These are phyloP conservation scores for Phytophthora ramorum DNA, from an alignment of 352 stramenopile genomes.

Conservation along the genomic window DNA sequence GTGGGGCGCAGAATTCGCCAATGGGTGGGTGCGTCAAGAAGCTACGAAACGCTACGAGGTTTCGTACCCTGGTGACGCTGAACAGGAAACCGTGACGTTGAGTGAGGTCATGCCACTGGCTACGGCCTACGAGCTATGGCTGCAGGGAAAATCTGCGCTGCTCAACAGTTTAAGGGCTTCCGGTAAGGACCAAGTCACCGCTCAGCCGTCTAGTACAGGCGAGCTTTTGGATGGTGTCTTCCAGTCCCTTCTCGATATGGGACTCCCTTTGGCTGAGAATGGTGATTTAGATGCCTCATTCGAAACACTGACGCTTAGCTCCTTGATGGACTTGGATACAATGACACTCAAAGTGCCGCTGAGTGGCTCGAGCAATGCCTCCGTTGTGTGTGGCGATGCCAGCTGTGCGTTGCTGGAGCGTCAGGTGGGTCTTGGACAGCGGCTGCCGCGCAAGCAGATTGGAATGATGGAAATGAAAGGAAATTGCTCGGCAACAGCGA, in stretches of 20 bases:
- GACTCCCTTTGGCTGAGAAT: slow-evolving; percentile 19
- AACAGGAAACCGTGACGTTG: slow-evolving; percentile 1
- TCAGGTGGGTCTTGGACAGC: background rate
- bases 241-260: slow-evolving; percentile 11
- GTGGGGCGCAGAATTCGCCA: slow-evolving; percentile 37
- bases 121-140: slow-evolving; percentile 40
- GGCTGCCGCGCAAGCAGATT: slow-evolving; percentile 39
- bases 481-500: slow-evolving; percentile 20
- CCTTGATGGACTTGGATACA: slow-evolving; percentile 36
- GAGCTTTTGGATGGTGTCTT: slow-evolving; percentile 27
- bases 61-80: slow-evolving; percentile 9
- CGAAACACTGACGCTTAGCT: slow-evolving; percentile 26
- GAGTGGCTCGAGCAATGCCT: slow-evolving; percentile 14
- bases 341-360: slow-evolving; percentile 40
- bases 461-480: slow-evolving; percentile 28
- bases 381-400: slow-evolving; percentile 30
- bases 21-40: slow-evolving; percentile 26
- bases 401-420: slow-evolving; percentile 35
- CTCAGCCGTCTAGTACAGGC: slow-evolving; percentile 10
- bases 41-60: slow-evolving; percentile 24
- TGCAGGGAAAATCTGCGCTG: slow-evolving; percentile 31
- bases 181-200: background rate
- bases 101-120: slow-evolving; percentile 34
- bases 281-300: slow-evolving; percentile 35
- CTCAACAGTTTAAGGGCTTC: slow-evolving; percentile 14